Conservation (phyloP, 176 grass and related monocot species). For the Microstegium vimineum region DNA sequence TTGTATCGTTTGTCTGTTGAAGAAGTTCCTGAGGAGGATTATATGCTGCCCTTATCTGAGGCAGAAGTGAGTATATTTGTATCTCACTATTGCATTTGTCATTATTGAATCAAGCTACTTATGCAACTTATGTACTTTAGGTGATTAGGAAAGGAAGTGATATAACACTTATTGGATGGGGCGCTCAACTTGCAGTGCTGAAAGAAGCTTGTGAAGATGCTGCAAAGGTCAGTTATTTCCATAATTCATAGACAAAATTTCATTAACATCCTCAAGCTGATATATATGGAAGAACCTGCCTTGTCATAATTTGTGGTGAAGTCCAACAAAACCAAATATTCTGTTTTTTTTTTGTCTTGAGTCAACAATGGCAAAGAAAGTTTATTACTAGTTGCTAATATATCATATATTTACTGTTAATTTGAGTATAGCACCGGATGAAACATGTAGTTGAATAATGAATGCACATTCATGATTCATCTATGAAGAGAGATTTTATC, state of each 20-base stretch:
- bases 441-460: background rate
- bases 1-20: slow-evolving; percentile 84
- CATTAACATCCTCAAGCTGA: background rate
- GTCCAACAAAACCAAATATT: background rate
- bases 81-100: background rate
- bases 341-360: background rate
- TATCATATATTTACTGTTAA: background rate
- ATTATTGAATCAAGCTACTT: background rate
- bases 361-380: background rate
- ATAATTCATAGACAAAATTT: background rate
- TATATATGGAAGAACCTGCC: background rate
- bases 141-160: slow-evolving; percentile 78
- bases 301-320: background rate
- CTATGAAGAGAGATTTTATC: background rate
- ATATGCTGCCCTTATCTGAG: slow-evolving; percentile 81
- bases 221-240: slow-evolving; percentile 54
- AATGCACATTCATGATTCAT: background rate
- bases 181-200: slow-evolving; percentile 81
- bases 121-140: slow-evolving; percentile 28
- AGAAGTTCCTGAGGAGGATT: slow-evolving; percentile 87
- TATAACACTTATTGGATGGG: slow-evolving; percentile 92
- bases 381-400: background rate
- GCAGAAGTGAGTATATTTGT: slow-evolving; percentile 61
- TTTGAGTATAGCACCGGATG: background rate
- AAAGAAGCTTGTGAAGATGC: slow-evolving; percentile 86